Conservation (phyloP, 176 grass and related monocot species). For the Microstegium vimineum region DNA sequence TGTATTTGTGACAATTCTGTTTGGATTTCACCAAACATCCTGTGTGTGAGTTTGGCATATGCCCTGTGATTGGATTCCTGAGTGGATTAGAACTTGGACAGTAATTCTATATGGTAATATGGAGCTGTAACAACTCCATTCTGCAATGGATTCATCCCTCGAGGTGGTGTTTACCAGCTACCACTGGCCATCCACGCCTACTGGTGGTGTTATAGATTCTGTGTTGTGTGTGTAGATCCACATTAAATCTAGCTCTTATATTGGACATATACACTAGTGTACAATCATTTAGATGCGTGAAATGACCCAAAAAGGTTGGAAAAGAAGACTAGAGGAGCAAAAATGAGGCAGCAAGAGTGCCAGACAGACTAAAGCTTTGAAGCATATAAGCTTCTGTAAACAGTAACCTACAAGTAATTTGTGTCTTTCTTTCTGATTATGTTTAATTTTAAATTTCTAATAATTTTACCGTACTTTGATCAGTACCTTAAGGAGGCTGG, state of each 20-base stretch:
- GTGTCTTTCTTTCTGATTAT: background rate
- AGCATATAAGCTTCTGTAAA: background rate
- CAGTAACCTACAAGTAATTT: background rate
- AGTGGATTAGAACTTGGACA: no score
- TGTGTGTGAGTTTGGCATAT: background rate
- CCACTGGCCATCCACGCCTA: no score
- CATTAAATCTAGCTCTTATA: background rate
- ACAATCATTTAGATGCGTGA: background rate
- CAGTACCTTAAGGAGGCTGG: constrained; percentile 95
- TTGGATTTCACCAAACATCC: background rate
- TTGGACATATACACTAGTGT: background rate
- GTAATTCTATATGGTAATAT: background rate
- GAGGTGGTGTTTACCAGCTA: no score
- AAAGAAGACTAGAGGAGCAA: background rate
- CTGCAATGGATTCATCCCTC: no score
- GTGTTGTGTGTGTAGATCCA: background rate
- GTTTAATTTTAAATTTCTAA: constrained; percentile 14
- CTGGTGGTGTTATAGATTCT: background rate
- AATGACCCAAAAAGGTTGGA: background rate
- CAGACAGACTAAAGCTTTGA: background rate
- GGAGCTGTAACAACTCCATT: no score
- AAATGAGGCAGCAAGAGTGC: background rate
- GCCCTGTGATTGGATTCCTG: background rate
- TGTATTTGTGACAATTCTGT: background rate
- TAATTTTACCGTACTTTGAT: constrained; percentile 17